These are phyloP conservation scores for Neohortaea acidophila DNA, from an alignment of 495 filamentous ascomycete species.

Conservation along the genomic window DNA sequence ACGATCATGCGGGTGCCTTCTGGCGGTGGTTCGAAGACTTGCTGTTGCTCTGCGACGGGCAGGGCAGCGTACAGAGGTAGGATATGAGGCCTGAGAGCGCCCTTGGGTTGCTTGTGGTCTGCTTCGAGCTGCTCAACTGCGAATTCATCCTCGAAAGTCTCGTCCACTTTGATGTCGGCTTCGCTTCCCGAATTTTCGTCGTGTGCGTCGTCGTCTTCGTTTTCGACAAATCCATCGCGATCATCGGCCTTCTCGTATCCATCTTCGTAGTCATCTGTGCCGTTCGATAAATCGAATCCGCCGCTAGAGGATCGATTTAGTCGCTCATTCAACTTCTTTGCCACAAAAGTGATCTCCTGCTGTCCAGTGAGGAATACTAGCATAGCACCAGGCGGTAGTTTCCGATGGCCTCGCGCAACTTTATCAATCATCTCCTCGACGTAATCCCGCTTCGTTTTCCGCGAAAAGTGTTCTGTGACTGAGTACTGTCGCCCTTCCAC, in stretches of 20 bases:
- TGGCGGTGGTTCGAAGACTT: slow-evolving; percentile 71
- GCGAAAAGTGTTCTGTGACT: slow-evolving; percentile 78
- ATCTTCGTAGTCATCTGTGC: slow-evolving; percentile 53
- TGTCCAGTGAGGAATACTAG: slow-evolving; percentile 94
- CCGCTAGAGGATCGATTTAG: neutral
- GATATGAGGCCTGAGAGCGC: slow-evolving; percentile 45
- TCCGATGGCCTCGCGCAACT: slow-evolving; percentile 73
- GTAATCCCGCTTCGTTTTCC: slow-evolving; percentile 73
- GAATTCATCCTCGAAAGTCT: slow-evolving; percentile 48
- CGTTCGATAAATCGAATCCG: slow-evolving; percentile 31
- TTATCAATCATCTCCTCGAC: slow-evolving; percentile 79
- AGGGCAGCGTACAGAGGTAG: slow-evolving; percentile 87
- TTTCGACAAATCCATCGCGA: slow-evolving; percentile 9
- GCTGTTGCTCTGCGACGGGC: slow-evolving; percentile 83
- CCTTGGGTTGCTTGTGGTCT: slow-evolving; percentile 32
- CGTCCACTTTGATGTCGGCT: slow-evolving; percentile 25
- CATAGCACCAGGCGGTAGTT: slow-evolving; percentile 81
- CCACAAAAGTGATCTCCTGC: slow-evolving; percentile 68
- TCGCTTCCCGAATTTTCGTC: slow-evolving; percentile 27
- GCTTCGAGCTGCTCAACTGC: slow-evolving; percentile 34
- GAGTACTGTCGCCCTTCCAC: slow-evolving; percentile 88
- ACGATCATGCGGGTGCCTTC: slow-evolving; percentile 76
- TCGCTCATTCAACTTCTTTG: slow-evolving; percentile 53
- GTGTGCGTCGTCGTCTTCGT: slow-evolving; percentile 5
- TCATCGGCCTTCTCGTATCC: too few relatives aligned